Conservation (phyloP, 2,329 filamentous ascomycete species). For the Xylariales sp. region DNA sequence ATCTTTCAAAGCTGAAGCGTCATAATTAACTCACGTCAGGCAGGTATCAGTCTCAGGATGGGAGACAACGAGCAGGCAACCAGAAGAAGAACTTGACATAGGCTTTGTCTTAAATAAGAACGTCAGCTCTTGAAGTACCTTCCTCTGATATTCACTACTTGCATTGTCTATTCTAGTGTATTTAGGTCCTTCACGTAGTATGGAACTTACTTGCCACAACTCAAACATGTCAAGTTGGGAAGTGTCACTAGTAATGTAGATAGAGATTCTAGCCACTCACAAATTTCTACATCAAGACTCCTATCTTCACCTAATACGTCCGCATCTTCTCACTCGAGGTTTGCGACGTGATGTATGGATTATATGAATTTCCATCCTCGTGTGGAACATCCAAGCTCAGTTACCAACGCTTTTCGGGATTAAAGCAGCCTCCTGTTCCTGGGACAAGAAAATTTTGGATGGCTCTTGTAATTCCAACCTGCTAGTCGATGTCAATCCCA, state of each 20-base stretch:
- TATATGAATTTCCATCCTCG: background rate
- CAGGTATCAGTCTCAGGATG: no score
- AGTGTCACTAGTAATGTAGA: background rate
- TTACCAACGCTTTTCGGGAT: background rate
- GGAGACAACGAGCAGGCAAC: no score
- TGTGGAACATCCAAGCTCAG: constrained; percentile 1
- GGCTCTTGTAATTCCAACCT: background rate
- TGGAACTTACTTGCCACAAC: background rate
- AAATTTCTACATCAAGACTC: background rate
- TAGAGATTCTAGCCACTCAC: background rate
- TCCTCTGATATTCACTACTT: background rate
- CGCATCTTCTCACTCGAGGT: background rate
- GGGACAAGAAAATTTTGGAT: background rate
- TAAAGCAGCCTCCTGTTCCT: background rate
- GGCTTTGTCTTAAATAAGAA: constrained; percentile 2
- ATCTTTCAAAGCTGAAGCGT: background rate
- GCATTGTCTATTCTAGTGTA: background rate
- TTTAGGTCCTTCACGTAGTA: background rate
- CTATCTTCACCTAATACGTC: background rate
- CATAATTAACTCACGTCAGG: no score
- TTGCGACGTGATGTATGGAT: background rate
- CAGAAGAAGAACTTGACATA: no score
- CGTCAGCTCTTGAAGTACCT: background rate
- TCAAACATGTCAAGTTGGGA: no score
- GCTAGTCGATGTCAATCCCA: background rate